A percentile compares a stretch with the other conserved stretches of the same genome.
phyloP scores from a whole-genome alignment of 345 rosid species.

The Chamaenerion angustifolium region DNA sequence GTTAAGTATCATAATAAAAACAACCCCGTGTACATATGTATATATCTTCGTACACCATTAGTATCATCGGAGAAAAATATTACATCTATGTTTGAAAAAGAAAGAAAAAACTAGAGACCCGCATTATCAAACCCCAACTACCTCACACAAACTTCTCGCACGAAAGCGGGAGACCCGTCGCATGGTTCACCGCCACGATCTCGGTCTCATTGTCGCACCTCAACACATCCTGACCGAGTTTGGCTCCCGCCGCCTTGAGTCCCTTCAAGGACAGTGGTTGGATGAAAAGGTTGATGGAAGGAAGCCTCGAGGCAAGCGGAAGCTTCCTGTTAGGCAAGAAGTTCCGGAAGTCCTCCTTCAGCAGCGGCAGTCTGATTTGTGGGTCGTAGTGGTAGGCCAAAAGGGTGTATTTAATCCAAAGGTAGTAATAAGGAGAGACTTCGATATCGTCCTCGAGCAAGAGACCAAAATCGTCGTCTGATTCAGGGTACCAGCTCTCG shows the following conservation, averaged over 20 bases:
- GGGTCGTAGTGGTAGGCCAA: conserved; percentile 91
- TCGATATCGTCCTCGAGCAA: conserved; percentile 92
- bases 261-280: conserved; percentile 87
- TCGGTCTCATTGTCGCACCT: conserved; percentile 66
- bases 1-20: too few relatives aligned
- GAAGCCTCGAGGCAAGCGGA: conserved; percentile 79
- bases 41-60: too few relatives aligned
- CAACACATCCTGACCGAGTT: conserved; percentile 78
- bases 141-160: conserved; percentile 43
- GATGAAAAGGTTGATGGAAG: conserved; percentile 72
- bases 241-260: conserved; percentile 88
- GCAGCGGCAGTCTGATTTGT: conserved; percentile 69
- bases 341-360: conserved; percentile 56
- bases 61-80: not conserved
- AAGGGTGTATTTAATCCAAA: conserved; percentile 90
- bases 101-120: conserved; percentile 15
- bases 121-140: too few relatives aligned
- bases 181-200: conserved; percentile 56
- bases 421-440: conserved; percentile 91
- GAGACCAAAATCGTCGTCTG: conserved; percentile 81
- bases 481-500: conserved; percentile 94
- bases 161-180: conserved; percentile 60
- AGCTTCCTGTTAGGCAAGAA: conserved; percentile 55
- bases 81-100: conserved; percentile 10
- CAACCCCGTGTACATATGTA: too few relatives aligned